phyloP scores from a whole-genome alignment of 345 rosid genomes.

The Viola odorata region DNA sequence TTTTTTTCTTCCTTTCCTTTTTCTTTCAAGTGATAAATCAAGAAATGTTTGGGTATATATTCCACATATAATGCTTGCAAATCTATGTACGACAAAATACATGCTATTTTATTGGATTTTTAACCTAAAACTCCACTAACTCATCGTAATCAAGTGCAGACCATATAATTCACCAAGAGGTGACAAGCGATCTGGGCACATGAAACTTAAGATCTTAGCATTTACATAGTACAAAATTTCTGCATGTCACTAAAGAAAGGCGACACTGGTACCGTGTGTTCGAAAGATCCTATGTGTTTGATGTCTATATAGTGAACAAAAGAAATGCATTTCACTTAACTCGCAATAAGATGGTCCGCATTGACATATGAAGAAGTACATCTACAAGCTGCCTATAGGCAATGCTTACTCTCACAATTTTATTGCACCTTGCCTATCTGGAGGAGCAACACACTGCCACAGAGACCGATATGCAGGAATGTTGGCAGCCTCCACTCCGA shows the following conservation, averaged over 20 bases:
- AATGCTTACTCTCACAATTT: conserved; percentile 28
- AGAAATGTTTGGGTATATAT: too few relatives aligned
- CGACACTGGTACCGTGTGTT: not conserved
- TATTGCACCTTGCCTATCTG: conserved; percentile 49
- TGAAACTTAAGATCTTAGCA: too few relatives aligned
- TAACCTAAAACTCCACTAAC: too few relatives aligned
- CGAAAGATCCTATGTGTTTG: not conserved
- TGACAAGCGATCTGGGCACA: too few relatives aligned
- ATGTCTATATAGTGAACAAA: not conserved
- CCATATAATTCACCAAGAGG: too few relatives aligned
- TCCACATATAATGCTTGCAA: too few relatives aligned
- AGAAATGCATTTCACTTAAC: not conserved
- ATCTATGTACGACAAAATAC: too few relatives aligned
- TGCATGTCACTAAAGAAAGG: not conserved
- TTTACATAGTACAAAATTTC: not conserved
- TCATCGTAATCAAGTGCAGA: too few relatives aligned
- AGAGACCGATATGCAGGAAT: conserved; percentile 64
- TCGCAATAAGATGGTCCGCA: not conserved
- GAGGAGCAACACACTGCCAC: conserved; percentile 93
- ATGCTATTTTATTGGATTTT: too few relatives aligned
- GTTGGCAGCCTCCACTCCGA: conserved; percentile 65
- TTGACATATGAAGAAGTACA: not conserved
- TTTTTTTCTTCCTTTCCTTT: too few relatives aligned
- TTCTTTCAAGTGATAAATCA: too few relatives aligned
- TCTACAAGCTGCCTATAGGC: conserved; percentile 5